phyloP scores from a whole-genome alignment of 2,329 filamentous ascomycete genomes.

The Fusarium subtropicale region DNA sequence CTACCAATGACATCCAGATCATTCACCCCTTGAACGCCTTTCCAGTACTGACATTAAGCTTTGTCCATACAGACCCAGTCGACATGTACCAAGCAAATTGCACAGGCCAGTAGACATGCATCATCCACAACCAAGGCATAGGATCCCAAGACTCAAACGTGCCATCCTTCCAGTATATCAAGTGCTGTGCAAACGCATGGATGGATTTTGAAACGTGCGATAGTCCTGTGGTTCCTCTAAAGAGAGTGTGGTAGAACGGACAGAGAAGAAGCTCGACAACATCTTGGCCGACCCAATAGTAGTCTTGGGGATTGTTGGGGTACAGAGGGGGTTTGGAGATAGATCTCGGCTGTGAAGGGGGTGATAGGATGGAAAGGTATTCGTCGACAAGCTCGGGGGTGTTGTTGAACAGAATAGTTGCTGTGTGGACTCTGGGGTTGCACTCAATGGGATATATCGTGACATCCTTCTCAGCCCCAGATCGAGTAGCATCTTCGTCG shows the following conservation, averaged over 20 bases:
- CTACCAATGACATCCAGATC: background rate
- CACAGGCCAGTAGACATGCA: constrained; percentile 67
- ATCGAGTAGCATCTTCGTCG: constrained; percentile 9
- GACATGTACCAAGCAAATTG: constrained; percentile 60
- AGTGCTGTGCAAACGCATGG: constrained; percentile 49
- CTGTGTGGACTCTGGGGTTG: constrained; percentile 77
- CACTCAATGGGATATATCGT: constrained; percentile 75
- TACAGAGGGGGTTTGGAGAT: constrained; percentile 35
- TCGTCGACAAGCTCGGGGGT: constrained; percentile 60
- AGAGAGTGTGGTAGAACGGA: constrained; percentile 54
- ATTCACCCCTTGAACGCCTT: constrained; percentile 47
- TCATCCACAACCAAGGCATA: constrained; percentile 66
- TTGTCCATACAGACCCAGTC: constrained; percentile 66
- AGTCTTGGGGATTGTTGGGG: constrained; percentile 44
- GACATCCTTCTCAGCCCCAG: constrained; percentile 43
- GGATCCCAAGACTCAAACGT: constrained; percentile 67
- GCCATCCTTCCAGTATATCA: constrained; percentile 66
- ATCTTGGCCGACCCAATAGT: constrained; percentile 78
- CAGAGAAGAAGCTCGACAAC: constrained; percentile 64
- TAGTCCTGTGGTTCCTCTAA: constrained; percentile 38
- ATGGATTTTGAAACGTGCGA: constrained; percentile 43
- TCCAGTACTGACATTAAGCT: constrained; percentile 74
- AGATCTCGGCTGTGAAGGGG: background rate
- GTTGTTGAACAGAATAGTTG: constrained; percentile 69
- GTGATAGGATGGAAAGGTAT: constrained; percentile 63